These are phyloP conservation scores for Candida boleticola DNA, from an alignment of 805 yeast species.

Conservation along the genomic window DNA sequence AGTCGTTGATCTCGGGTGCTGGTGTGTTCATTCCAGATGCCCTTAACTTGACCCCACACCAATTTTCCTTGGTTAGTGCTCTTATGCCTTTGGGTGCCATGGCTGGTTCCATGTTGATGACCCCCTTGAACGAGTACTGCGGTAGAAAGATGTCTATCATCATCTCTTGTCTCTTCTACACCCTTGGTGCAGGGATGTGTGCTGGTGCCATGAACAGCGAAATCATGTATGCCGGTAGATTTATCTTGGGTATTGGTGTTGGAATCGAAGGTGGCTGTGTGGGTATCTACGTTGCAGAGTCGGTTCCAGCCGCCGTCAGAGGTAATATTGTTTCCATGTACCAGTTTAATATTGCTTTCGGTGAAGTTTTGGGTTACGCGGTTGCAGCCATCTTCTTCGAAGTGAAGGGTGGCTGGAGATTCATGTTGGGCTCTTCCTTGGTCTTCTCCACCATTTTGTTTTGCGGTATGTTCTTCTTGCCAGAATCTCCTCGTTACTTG, in stretches of 20 bases:
- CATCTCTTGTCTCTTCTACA: constrained; percentile 57
- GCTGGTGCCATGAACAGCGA: constrained; percentile 40
- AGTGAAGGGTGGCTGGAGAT: constrained; percentile 62
- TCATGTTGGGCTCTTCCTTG: constrained; percentile 61
- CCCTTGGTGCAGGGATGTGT: constrained; percentile 59
- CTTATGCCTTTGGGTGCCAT: constrained; percentile 72
- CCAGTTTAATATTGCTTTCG: constrained; percentile 64
- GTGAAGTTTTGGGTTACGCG: constrained; percentile 65
- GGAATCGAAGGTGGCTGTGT: constrained; percentile 68
- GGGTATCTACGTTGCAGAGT: constrained; percentile 61
- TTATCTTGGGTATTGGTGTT: constrained; percentile 60
- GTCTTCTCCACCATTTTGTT: constrained; percentile 54
- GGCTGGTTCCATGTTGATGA: constrained; percentile 58
- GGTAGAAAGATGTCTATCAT: constrained; percentile 58
- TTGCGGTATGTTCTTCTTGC: constrained; percentile 51
- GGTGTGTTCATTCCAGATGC: constrained; percentile 46
- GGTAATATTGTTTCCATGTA: constrained; percentile 62
- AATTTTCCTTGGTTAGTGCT: constrained; percentile 53
- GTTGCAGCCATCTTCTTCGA: constrained; percentile 60
- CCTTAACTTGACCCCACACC: constrained; percentile 37
- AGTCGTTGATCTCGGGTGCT: constrained; percentile 66
- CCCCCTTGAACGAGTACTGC: constrained; percentile 53
- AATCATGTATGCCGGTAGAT: constrained; percentile 51
- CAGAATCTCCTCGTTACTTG: constrained; percentile 63
- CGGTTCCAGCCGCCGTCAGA: constrained; percentile 55